Evolutionary conservation across 2,329 filamentous ascomycete species (phyloP), one percentile per base, ranked within the genome.

Genomic region (Stachybotrys chartarum): DNA sequence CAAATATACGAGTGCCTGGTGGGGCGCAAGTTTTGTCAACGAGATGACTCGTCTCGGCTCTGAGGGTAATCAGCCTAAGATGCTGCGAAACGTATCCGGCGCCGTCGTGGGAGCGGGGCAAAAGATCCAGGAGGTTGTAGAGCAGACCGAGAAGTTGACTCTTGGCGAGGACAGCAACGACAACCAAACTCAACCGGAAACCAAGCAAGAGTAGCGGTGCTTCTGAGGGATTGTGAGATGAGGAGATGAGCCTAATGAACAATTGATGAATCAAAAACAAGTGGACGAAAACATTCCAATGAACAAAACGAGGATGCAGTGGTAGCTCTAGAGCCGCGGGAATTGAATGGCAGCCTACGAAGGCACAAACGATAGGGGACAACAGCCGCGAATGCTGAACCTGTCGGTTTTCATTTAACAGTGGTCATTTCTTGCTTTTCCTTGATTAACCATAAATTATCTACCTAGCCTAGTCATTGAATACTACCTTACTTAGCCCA

Each of bases 1-100:
- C 74, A 97, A 96, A 76, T 97, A 97, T 75, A 99, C 94, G 1
- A 95, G 90, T 70, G 89, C 92, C 10, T 97, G 94, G 87, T 97
- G 93, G 93, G 93, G 93, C 30, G 84, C 92, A 70, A 92, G 88
- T 61, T 97, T 97, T 68, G 91, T 97, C 52, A 83, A 83, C 12
- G 93, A 97, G 72, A 80, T 97, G 71, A 80, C 73, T n/a, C 75
- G 79, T 46, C 74, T 83, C 44, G 75, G 69, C 51, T 62, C 71
- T 14, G 72, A 72, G 49, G 69, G 68, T 49, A 61, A 60, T 30
- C 69, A 71, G 55, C 61, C 70, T 54, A 76, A 75, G 67, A 75
- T 72, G 5, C 53, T 75, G 30, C 67, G 70, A 51, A 75, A 75
- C 52, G 64, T 75, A 7, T 72, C 70, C 5, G 74, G 72, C 11